Conservation (phyloP, 2,329 filamentous ascomycete species). For the Xylariaceae sp. region DNA sequence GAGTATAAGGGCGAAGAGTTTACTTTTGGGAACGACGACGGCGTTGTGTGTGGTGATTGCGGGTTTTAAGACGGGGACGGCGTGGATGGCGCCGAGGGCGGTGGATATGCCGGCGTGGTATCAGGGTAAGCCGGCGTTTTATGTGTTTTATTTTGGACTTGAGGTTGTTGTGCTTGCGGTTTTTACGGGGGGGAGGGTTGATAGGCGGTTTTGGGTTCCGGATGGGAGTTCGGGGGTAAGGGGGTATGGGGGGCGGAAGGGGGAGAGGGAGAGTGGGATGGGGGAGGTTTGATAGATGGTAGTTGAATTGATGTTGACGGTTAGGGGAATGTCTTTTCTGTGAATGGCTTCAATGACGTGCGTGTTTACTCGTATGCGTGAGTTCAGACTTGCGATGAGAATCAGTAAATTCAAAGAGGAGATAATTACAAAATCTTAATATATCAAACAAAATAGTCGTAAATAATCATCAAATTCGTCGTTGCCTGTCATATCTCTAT, state of each 20-base stretch:
- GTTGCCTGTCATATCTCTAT: too few species aligned
- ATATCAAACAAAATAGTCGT: too few species aligned
- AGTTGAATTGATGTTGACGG: too few species aligned
- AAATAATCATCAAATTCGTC: too few species aligned
- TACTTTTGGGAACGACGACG: constrained; percentile 25
- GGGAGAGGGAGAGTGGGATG: constrained; percentile 11
- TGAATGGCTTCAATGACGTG: too few species aligned
- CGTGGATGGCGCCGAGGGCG: constrained; percentile 25
- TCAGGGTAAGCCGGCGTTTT: constrained; percentile 33
- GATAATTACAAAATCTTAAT: too few species aligned
- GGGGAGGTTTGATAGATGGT: not conserved
- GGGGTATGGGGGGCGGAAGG: constrained; percentile 22
- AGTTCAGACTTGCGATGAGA: too few species aligned
- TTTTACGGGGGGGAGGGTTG: constrained; percentile 22
- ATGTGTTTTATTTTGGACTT: constrained; percentile 33
- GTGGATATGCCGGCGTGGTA: constrained; percentile 29
- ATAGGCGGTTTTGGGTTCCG: constrained; percentile 29
- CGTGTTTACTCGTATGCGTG: too few species aligned
- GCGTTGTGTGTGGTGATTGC: constrained; percentile 24
- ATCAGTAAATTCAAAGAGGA: too few species aligned
- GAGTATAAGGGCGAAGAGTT: constrained; percentile 27
- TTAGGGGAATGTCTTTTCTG: too few species aligned
- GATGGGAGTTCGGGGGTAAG: constrained; percentile 25
- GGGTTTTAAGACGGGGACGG: constrained; percentile 28
- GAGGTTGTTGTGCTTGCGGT: constrained; percentile 28